Evolutionary conservation across 75 land plant species (phyloP).

Genomic region (Ceratopteris richardii): DNA sequence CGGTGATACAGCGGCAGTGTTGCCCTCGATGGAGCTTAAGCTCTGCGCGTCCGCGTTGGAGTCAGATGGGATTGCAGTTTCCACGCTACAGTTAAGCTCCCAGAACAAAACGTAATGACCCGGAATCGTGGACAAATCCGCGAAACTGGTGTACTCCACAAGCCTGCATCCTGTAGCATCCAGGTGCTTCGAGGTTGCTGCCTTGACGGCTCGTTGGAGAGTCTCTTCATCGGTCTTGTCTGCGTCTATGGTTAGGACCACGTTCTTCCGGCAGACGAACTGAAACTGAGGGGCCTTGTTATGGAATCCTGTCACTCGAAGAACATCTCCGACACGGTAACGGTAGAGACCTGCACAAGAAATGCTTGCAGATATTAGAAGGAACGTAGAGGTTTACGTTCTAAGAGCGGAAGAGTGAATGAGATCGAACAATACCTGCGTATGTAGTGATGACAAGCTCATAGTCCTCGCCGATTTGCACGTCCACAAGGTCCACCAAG

Average conservation of each 20-base stretch:
- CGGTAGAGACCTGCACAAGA: conserved; percentile 11
- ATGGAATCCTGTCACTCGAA: conserved; percentile 29
- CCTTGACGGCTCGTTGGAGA: conserved; percentile 12
- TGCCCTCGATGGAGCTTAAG: neutral
- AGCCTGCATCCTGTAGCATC: conserved; percentile 5
- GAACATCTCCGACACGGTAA: conserved; percentile 23
- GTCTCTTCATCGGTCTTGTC: conserved; percentile 31
- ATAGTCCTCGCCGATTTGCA: conserved; percentile 71
- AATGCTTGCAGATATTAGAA: too few species aligned
- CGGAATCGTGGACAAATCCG: conserved; percentile 10
- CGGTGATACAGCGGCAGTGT: neutral
- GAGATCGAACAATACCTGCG: conserved; percentile 36
- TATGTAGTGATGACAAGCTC: conserved; percentile 86
- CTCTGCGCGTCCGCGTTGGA: neutral
- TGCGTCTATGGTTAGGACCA: conserved; percentile 19
- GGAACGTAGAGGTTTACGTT: too few species aligned
- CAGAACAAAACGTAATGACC: conserved; percentile 25
- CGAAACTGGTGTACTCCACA: conserved; percentile 14
- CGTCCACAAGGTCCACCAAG: conserved; percentile 47
- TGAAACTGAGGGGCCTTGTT: conserved; percentile 19
- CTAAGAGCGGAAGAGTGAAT: too few species aligned
- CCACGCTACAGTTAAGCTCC: conserved; percentile 10
- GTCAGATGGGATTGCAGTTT: neutral
- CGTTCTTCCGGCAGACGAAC: conserved; percentile 26
- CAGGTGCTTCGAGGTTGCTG: conserved; percentile 3